Evolutionary conservation across 306 rosid species (phyloP).

Genomic region (Vigna mungo): DNA sequence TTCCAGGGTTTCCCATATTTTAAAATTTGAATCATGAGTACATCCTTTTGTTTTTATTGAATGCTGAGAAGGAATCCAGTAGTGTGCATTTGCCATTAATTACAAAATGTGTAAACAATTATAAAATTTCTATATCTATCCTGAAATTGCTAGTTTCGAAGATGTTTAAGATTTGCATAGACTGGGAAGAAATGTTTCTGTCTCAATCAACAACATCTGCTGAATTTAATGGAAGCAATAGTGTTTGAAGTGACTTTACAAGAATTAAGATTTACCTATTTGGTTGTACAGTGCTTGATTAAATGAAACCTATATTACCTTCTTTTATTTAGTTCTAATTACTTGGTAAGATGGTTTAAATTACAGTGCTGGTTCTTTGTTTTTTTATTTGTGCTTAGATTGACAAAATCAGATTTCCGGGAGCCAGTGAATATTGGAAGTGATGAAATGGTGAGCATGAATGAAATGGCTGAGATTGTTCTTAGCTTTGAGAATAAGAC

Average conservation of each 20-base stretch:
- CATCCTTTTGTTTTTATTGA: not conserved
- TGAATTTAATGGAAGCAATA: conserved; percentile 14
- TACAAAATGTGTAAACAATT: not conserved
- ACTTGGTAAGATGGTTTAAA: conserved; percentile 2
- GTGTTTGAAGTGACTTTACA: conserved; percentile 1
- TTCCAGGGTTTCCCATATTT: conserved; percentile 6
- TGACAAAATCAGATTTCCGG: conserved; percentile 95
- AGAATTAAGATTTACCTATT: conserved; percentile 13
- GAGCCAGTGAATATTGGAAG: conserved; percentile 99
- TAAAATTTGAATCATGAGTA: conserved; percentile 15
- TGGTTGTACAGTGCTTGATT: not conserved
- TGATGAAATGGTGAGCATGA: conserved; percentile 99
- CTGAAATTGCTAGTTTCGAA: conserved; percentile 7
- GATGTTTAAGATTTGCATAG: conserved; percentile 7
- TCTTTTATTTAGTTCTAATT: conserved; percentile 23
- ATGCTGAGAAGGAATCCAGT: conserved; percentile 13
- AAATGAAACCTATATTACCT: not conserved
- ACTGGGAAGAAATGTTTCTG: conserved; percentile 20
- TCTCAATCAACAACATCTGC: conserved; percentile 1
- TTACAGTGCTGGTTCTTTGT: not conserved
- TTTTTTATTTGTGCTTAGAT: conserved; percentile 50
- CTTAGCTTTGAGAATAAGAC: conserved; percentile 87
- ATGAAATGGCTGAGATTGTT: conserved; percentile 98
- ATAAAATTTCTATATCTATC: conserved; percentile 20
- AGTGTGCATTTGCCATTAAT: conserved; percentile 14